Conservation (phyloP, 108 stramenopile species). For the Conticribra guillardii region DNA sequence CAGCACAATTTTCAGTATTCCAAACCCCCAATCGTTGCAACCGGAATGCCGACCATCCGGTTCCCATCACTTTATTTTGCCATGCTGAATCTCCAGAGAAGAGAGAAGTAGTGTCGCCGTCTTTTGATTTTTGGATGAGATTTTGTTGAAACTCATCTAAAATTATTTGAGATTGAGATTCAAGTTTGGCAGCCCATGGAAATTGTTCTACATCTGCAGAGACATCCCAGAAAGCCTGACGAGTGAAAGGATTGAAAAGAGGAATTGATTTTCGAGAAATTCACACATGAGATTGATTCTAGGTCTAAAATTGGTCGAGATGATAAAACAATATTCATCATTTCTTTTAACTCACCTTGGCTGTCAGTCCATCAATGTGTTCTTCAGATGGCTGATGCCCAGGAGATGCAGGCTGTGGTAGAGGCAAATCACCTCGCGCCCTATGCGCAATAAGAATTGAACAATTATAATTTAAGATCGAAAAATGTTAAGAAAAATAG, state of each 20-base stretch:
- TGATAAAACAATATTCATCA: too few relatives aligned
- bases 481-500: too few relatives aligned
- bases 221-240: constrained; percentile 81
- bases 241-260: neutral
- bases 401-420: constrained; percentile 48
- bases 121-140: constrained; percentile 37
- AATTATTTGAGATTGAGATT: constrained; percentile 76
- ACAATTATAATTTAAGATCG: too few relatives aligned
- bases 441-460: constrained; percentile 38
- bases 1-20: constrained; percentile 85
- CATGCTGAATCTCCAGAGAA: constrained; percentile 79
- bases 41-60: constrained; percentile 90
- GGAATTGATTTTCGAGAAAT: too few relatives aligned
- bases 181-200: constrained; percentile 85
- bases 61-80: constrained; percentile 91
- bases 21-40: constrained; percentile 91
- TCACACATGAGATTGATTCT: too few relatives aligned
- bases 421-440: constrained; percentile 61
- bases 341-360: constrained; percentile 65
- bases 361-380: constrained; percentile 86
- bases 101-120: constrained; percentile 21
- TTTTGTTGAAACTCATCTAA: constrained; percentile 78
- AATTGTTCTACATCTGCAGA: constrained; percentile 55
- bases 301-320: too few relatives aligned
- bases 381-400: constrained; percentile 90